A percentile compares a stretch with the other conserved stretches of the same genome.
These are phyloP conservation scores for Nigrospora oryzae DNA, from an alignment of 2,329 filamentous ascomycete genomes.

Conservation along the genomic window DNA sequence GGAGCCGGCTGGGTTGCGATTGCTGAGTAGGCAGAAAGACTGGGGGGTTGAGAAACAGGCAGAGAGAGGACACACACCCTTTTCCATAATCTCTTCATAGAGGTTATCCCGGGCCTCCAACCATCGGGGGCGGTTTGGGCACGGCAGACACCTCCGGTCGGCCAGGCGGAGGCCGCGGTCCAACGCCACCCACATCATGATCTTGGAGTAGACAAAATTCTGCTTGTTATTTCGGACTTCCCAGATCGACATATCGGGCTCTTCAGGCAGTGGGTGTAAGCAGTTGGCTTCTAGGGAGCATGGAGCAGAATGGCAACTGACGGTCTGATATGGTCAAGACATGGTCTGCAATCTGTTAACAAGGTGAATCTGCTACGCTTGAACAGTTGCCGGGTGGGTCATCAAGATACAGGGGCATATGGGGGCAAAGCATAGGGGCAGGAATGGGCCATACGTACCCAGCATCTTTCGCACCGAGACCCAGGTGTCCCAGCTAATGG, in stretches of 20 bases:
- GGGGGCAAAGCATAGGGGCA: too few species aligned
- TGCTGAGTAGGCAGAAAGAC: background rate
- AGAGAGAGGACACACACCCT: constrained; percentile 28
- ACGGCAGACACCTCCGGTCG: constrained; percentile 69
- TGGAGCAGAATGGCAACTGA: constrained; percentile 13
- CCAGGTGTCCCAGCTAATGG: constrained; percentile 71
- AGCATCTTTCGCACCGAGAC: constrained; percentile 59
- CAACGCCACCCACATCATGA: constrained; percentile 77
- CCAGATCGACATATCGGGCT: constrained; percentile 78
- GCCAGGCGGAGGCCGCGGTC: constrained; percentile 66
- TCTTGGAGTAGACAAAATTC: constrained; percentile 73
- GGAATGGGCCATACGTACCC: constrained; percentile 22
- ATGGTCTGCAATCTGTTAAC: constrained; percentile 41
- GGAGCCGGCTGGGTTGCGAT: too few species aligned
- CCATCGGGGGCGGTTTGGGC: constrained; percentile 62
- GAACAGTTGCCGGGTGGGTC: too few species aligned
- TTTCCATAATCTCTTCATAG: constrained; percentile 72
- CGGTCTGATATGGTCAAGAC: constrained; percentile 58
- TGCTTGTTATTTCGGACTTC: constrained; percentile 70
- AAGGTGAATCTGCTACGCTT: background rate
- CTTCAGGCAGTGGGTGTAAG: constrained; percentile 18
- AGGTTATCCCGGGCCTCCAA: constrained; percentile 56
- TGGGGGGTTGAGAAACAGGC: too few species aligned
- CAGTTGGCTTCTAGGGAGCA: background rate
- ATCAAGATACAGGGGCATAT: too few species aligned